These are phyloP conservation scores for Fusarium verticillioides DNA, from an alignment of 2,329 filamentous ascomycete species.

Conservation along the genomic window DNA sequence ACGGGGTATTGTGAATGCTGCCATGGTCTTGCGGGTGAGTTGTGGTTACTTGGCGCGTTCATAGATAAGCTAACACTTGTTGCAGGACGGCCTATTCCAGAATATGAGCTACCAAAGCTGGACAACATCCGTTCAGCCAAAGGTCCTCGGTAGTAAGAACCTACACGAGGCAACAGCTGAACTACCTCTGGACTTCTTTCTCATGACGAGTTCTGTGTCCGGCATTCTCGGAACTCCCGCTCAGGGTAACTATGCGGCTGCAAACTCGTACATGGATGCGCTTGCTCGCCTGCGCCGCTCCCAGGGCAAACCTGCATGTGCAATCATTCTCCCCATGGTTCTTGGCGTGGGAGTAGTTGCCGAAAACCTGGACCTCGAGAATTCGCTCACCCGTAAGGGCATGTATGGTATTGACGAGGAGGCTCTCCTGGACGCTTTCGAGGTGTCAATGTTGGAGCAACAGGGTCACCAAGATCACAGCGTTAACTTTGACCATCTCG, in stretches of 20 bases:
- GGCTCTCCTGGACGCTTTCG: neutral
- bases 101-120: neutral
- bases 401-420: neutral
- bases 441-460: neutral
- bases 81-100: neutral
- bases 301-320: neutral
- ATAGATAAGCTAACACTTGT: neutral
- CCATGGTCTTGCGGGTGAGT: neutral
- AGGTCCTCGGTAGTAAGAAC: neutral
- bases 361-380: neutral
- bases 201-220: neutral
- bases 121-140: neutral
- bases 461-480: neutral
- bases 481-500: neutral
- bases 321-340: neutral
- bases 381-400: neutral
- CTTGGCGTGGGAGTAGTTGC: neutral
- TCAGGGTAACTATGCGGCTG: neutral
- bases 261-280: neutral
- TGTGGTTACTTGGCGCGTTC: neutral
- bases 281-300: neutral
- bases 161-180: neutral
- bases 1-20: neutral
- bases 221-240: neutral
- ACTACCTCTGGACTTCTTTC: neutral